phyloP scores from a whole-genome alignment of 2,329 filamentous ascomycete species.

The Teratosphaeria viscida region DNA sequence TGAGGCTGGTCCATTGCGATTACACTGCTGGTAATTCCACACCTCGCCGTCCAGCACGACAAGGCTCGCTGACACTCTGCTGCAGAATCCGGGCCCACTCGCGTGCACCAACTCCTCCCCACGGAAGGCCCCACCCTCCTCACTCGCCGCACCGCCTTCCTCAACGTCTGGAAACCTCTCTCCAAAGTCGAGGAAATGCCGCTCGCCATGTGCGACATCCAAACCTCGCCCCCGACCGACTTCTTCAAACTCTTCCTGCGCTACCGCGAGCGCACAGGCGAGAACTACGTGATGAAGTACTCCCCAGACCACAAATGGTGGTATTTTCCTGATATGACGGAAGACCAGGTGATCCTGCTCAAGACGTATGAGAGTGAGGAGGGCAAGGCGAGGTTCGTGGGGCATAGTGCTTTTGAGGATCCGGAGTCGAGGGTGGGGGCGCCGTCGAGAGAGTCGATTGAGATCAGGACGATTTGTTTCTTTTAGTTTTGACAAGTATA shows the following conservation, averaged over 20 bases:
- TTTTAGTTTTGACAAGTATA: constrained; percentile 16
- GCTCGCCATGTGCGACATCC: constrained; percentile 32
- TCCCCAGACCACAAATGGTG: constrained; percentile 29
- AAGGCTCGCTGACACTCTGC: not conserved
- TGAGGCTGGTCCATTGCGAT: constrained; percentile 43
- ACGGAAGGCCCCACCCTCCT: constrained; percentile 35
- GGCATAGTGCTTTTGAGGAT: constrained; percentile 31
- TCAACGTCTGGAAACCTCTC: constrained; percentile 44
- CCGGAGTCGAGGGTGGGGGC: constrained; percentile 23
- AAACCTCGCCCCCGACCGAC: constrained; percentile 25
- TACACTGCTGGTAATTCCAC: constrained; percentile 25
- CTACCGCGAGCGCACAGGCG: constrained; percentile 30
- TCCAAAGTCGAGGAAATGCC: constrained; percentile 31
- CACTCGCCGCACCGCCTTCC: constrained; percentile 37
- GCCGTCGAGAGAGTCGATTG: constrained; percentile 28
- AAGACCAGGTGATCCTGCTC: constrained; percentile 28
- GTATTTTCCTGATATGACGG: constrained; percentile 31
- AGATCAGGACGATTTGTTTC: constrained; percentile 33
- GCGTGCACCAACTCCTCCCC: constrained; percentile 35
- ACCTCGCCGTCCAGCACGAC: not conserved
- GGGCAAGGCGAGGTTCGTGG: constrained; percentile 27
- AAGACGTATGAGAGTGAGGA: constrained; percentile 31
- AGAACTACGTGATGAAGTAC: constrained; percentile 32
- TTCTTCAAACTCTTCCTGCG: constrained; percentile 33
- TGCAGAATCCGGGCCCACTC: constrained; percentile 32